Evolutionary conservation across 2,329 filamentous ascomycete species (phyloP), one percentile per base, ranked within the genome.

Genomic region (Ophiobolus disseminans): DNA sequence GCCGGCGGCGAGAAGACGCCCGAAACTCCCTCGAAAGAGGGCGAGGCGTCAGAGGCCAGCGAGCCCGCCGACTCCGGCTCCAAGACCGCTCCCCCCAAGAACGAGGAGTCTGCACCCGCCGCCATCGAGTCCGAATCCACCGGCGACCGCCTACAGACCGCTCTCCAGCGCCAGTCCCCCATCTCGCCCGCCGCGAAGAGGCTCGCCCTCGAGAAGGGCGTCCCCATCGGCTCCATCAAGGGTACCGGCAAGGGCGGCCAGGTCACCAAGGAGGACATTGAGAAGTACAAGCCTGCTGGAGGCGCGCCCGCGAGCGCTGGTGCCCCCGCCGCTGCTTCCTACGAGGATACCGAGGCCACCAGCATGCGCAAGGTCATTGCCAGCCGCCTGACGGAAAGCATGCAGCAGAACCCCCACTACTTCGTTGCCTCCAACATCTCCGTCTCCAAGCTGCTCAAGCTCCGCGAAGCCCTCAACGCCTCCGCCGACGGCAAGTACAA

Each of bases 291-390:
- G 72, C 81, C 88, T 57, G 74, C 79, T 54, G 75, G 72, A 11
- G 68, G 75, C 48, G 73, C 77, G 45, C 61, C 80, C 34, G 70
- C 79, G 40, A 69, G 78, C 23, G 76, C 79, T 36, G 73, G 78
- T 19, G 77, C 80, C 43, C 77, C 83, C 41, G 78, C 84, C 50
- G 84, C 80, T 37, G 82, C 90, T 52, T 78, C 83, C 50, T 97
- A 89, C 78, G 87, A 91, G 77, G 94, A 99, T 72, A 85, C 85
- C 54, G 90, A 91, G 57, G 85, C 92, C 64, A 88, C 83, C 69
- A 88, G 89, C 74, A 99, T 99, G 94, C 92, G 94, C 82, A 97
- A 97, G 86, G 92, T 90, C 62, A 99, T 99, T 75, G 94, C 94
- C 75, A 86, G 79, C 76, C 91, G 94, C 65, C 89, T 99, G 51